Conservation (phyloP, 2,329 filamentous ascomycete species). For the Botrytis aclada region DNA sequence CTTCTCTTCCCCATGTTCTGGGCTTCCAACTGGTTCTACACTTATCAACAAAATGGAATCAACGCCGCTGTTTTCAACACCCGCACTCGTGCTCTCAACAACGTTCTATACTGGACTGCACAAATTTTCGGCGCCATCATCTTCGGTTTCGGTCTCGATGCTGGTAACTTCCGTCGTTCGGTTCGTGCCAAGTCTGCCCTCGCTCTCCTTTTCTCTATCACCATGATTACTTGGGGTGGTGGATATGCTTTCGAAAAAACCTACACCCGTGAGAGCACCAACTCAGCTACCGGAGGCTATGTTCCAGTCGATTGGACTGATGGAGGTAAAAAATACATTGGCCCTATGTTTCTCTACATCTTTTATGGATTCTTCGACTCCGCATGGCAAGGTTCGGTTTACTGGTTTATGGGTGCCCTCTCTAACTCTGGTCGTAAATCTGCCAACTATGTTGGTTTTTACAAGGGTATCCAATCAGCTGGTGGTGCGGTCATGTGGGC, state of each 20-base stretch:
- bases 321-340: conserved; percentile 58
- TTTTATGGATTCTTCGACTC: conserved; percentile 90
- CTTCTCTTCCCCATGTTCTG: conserved; percentile 80
- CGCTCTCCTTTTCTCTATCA: conserved; percentile 61
- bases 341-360: conserved; percentile 84
- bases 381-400: conserved; percentile 83
- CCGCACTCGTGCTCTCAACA: conserved; percentile 73
- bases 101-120: conserved; percentile 72
- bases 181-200: conserved; percentile 65
- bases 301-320: conserved; percentile 60
- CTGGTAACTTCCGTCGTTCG: conserved; percentile 56
- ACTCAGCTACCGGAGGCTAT: conserved; percentile 21
- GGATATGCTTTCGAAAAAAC: conserved; percentile 77
- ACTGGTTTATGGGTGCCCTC: conserved; percentile 94
- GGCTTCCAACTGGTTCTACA: conserved; percentile 76
- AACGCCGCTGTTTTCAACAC: conserved; percentile 70
- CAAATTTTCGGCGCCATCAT: conserved; percentile 75
- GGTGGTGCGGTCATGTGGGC: conserved; percentile 75
- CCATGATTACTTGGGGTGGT: conserved; percentile 77
- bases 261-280: conserved; percentile 44
- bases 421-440: conserved; percentile 90
- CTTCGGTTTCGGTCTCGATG: conserved; percentile 71
- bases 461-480: conserved; percentile 88
- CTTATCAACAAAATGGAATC: conserved; percentile 74
- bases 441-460: conserved; percentile 88